Conservation (phyloP, 1,139 yeast species). For the Neolecta irregularis region DNA sequence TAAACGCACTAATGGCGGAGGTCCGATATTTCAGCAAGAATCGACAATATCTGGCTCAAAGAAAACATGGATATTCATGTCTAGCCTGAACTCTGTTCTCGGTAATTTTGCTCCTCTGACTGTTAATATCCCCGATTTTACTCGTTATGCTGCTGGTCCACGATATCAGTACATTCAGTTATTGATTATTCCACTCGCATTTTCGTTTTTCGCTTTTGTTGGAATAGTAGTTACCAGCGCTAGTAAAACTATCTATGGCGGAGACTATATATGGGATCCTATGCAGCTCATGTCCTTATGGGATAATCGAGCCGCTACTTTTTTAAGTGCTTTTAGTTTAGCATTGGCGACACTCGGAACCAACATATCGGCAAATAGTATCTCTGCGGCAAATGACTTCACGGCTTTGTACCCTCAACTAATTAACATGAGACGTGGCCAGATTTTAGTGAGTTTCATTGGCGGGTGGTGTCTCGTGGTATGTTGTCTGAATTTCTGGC, state of each 20-base stretch:
- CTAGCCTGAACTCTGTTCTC: slow-evolving; percentile 24
- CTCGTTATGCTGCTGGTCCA: slow-evolving; percentile 23
- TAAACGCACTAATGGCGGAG: slow-evolving; percentile 23
- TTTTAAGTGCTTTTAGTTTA: slow-evolving; percentile 24
- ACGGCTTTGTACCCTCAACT: slow-evolving; percentile 68
- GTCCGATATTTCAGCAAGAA: slow-evolving; percentile 19
- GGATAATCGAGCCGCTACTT: slow-evolving; percentile 39
- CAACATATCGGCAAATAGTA: slow-evolving; percentile 74
- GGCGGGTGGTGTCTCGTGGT: too few relatives aligned
- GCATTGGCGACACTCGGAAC: slow-evolving; percentile 18
- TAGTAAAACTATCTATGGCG: slow-evolving; percentile 24
- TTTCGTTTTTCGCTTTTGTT: slow-evolving; percentile 24
- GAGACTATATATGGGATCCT: slow-evolving; percentile 26
- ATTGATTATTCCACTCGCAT: slow-evolving; percentile 23
- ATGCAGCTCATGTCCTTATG: slow-evolving; percentile 23
- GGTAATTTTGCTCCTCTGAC: slow-evolving; percentile 31
- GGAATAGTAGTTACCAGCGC: slow-evolving; percentile 26
- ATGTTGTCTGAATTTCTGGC: slow-evolving; percentile 31
- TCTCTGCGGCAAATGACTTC: slow-evolving; percentile 83
- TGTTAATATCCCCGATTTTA: slow-evolving; percentile 28
- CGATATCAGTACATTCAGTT: slow-evolving; percentile 26
- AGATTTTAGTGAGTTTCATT: slow-evolving; percentile 53
- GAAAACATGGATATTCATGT: slow-evolving; percentile 24
- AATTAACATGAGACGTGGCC: slow-evolving; percentile 72
- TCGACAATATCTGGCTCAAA: slow-evolving; percentile 21